phyloP scores from a whole-genome alignment of 768 basidiomycete genomes.

The Pleurotus salmoneostramineus region DNA sequence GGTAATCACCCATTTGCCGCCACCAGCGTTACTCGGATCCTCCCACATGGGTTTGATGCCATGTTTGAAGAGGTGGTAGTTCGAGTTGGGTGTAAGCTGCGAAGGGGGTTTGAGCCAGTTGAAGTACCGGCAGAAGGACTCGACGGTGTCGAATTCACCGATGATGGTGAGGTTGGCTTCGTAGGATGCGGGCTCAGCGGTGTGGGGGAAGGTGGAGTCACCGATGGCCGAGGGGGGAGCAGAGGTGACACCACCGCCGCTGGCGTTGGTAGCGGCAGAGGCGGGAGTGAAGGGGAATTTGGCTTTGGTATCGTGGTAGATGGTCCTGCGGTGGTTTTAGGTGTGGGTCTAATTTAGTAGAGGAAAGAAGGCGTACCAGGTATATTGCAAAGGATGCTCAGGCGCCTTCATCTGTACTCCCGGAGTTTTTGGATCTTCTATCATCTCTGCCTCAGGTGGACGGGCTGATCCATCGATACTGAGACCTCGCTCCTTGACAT shows the following conservation, averaged over 20 bases:
- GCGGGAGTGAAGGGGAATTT: conserved; percentile 58
- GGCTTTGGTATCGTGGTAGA: conserved; percentile 86
- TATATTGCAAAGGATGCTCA: conserved; percentile 82
- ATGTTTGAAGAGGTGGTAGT: conserved; percentile 93
- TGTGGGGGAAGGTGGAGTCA: conserved; percentile 24
- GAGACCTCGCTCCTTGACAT: conserved; percentile 54
- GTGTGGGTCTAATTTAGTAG: conserved; percentile 8
- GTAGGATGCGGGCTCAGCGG: conserved; percentile 60
- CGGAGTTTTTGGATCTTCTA: conserved; percentile 81
- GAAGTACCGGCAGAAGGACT: conserved; percentile 87
- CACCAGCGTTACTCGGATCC: conserved; percentile 85
- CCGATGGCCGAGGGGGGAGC: conserved; percentile 16
- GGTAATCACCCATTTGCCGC: conserved; percentile 94
- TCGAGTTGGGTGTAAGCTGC: conserved; percentile 82
- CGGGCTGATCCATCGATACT: conserved; percentile 61
- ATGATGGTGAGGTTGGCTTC: conserved; percentile 84
- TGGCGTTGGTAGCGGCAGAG: conserved; percentile 8
- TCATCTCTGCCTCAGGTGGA: conserved; percentile 74
- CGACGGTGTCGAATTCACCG: conserved; percentile 88
- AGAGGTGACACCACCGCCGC: conserved; percentile 15
- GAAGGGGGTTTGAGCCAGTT: conserved; percentile 94
- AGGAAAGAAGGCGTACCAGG: conserved; percentile 52
- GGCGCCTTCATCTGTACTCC: conserved; percentile 66
- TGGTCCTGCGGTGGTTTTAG: conserved; percentile 54
- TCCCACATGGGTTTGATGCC: conserved; percentile 99